phyloP scores from a whole-genome alignment of 129 eudicot species.

The Saposhnikovia divaricata region DNA sequence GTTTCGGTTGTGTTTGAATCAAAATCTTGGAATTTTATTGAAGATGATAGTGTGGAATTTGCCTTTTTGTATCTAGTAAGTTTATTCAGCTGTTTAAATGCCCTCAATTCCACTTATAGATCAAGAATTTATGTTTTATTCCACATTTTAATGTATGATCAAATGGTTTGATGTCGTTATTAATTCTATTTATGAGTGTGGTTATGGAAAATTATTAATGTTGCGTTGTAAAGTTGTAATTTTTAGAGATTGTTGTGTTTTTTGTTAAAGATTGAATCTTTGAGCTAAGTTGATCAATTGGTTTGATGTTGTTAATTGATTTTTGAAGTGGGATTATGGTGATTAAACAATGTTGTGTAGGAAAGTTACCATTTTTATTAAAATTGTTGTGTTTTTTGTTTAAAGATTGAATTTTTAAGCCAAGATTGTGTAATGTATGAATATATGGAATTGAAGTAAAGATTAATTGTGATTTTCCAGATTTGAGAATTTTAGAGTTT shows the following conservation, averaged over 20 bases:
- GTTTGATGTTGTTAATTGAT: not conserved
- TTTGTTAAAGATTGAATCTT: not conserved
- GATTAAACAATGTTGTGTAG: not conserved
- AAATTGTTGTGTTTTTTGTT: not conserved
- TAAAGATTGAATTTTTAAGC: not conserved
- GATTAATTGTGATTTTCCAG: not conserved
- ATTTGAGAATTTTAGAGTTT: not conserved
- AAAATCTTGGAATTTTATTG: not conserved
- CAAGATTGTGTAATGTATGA: not conserved
- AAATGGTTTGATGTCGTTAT: not conserved
- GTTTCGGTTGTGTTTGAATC: not conserved
- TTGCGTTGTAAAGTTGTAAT: not conserved
- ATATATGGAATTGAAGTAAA: not conserved
- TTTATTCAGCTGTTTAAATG: not conserved
- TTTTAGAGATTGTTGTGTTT: not conserved
- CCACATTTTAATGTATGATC: slow-evolving; percentile 2
- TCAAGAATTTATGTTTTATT: slow-evolving; percentile 14
- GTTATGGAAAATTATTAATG: not conserved
- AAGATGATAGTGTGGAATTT: not conserved
- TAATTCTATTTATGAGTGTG: not conserved
- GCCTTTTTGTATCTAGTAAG: slow-evolving; percentile 3
- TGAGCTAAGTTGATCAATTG: not conserved
- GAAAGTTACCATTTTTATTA: not conserved
- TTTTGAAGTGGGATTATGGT: not conserved
- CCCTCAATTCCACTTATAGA: slow-evolving; percentile 10